Evolutionary conservation across 1,284 basidiomycete species (phyloP).

Genomic region (Acaromyces ingoldii): DNA sequence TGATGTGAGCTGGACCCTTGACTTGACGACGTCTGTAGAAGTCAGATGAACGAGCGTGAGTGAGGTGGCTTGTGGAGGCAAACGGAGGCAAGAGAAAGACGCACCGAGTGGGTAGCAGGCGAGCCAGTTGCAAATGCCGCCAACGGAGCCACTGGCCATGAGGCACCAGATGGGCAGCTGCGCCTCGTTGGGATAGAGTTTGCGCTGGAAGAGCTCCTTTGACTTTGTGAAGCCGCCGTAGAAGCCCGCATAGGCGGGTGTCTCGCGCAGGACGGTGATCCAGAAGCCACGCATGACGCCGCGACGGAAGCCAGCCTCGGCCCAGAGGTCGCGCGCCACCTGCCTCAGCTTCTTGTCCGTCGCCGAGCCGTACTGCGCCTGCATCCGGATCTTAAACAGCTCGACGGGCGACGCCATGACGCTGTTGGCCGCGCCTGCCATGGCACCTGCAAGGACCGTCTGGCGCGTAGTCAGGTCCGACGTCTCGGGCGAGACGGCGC

Average conservation of each 20-base stretch:
- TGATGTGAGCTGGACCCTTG: slow-evolving; percentile 21
- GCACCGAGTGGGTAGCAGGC: slow-evolving; percentile 83
- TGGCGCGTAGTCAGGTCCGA: slow-evolving; percentile 73
- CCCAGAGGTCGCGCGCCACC: slow-evolving; percentile 73
- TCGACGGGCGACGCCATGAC: slow-evolving; percentile 62
- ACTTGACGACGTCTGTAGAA: slow-evolving; percentile 39
- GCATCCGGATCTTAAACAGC: slow-evolving; percentile 86
- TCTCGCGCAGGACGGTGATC: slow-evolving; percentile 88
- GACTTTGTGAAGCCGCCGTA: slow-evolving; percentile 83
- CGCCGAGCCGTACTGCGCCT: slow-evolving; percentile 69
- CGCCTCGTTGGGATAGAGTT: slow-evolving; percentile 37
- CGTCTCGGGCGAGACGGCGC: slow-evolving; percentile 74
- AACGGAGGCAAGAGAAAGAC: too few species aligned
- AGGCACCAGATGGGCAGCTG: slow-evolving; percentile 79
- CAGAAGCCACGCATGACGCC: slow-evolving; percentile 96
- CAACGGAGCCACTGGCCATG: slow-evolving; percentile 76
- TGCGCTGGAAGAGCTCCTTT: slow-evolving; percentile 68
- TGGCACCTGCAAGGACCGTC: slow-evolving; percentile 75
- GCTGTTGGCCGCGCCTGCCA: slow-evolving; percentile 85
- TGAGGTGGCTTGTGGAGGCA: too few species aligned
- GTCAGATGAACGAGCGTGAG: too few species aligned
- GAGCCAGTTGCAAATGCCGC: slow-evolving; percentile 90
- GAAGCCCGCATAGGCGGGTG: slow-evolving; percentile 83
- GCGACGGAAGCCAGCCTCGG: slow-evolving; percentile 70
- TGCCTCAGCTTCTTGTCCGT: slow-evolving; percentile 64